Evolutionary conservation across 2,329 filamentous ascomycete species (phyloP), one percentile per base, ranked within the genome.

Genomic region (Colletotrichum nymphaeae): DNA sequence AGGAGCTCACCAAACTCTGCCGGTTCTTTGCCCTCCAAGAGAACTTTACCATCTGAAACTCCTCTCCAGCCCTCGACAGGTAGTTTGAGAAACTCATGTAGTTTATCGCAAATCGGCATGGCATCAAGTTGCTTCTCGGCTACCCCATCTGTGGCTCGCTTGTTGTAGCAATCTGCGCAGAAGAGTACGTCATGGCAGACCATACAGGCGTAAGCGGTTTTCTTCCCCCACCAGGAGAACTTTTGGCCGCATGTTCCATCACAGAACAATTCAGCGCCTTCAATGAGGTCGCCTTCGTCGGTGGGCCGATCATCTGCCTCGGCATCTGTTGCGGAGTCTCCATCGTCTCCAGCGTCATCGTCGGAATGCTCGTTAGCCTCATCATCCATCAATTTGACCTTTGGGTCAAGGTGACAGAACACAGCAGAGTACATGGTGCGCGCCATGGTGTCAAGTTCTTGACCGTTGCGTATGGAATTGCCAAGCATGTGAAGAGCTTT

Each of bases 11-110:
- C 66, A 59, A 78, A 74, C 11, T 37, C 63, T 0, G 75, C 62
- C n/a, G 71, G 53, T 59, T 75, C 72, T 26, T 75, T 67, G 0
- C 75, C 76, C 14, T 72, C 76, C 30, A 78, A 60, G 24, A 56
- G 59, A 56, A 79, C 52, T 22, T 67, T 72, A 1, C 77, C 77
- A 46, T 77, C 71, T 4, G 72, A 73, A 16, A 79, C 69, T 19
- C 77, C 77, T 52, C 65, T 71, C 78, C 78, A 78, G 2, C 77
- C 77, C 24, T 77, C 67, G 4, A 78, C 59, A 1, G 78, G 78
- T 1, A 63, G 63, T 46, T 76, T 75, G 59, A 79, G 63, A 67
- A 76, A 76, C 19, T 71, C 71, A 24, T 80, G 78, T 16, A 69
- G 64, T 8, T 72, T 57, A 9, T 73, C 76, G 42, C 76, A 78